phyloP scores from a whole-genome alignment of 345 rosid species.

The Pistacia atlantica region DNA sequence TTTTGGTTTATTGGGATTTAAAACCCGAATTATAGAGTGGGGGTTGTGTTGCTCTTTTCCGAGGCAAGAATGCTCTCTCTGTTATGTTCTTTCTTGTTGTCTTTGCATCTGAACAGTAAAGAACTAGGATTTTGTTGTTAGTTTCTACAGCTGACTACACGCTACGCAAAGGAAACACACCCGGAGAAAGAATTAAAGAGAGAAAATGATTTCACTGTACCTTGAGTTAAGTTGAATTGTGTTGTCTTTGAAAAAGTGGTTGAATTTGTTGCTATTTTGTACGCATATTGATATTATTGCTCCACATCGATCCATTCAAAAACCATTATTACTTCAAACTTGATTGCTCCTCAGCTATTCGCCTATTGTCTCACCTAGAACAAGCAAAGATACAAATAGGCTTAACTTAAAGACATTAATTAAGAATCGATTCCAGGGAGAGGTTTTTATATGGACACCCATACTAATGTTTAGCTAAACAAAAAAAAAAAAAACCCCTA shows the following conservation, averaged over 20 bases:
- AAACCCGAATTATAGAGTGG: not conserved
- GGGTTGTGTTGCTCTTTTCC: conserved; percentile 23
- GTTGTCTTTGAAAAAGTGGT: not conserved
- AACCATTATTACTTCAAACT: not conserved
- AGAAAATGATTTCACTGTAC: not conserved
- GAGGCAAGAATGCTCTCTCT: conserved; percentile 20
- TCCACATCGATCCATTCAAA: conserved; percentile 1
- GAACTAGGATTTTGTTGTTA: conserved; percentile 23
- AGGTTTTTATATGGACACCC: too few relatives aligned
- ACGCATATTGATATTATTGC: not conserved
- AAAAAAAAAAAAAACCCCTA: too few relatives aligned
- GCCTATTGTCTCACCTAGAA: conserved; percentile 4
- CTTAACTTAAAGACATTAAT: not conserved
- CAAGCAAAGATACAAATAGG: not conserved
- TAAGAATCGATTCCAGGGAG: not conserved
- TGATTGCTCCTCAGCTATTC: not conserved
- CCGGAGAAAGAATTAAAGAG: not conserved
- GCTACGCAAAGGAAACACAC: not conserved
- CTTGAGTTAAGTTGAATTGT: not conserved
- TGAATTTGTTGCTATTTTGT: not conserved
- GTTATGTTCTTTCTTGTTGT: conserved; percentile 17
- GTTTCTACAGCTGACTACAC: conserved; percentile 12
- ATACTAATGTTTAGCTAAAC: not conserved
- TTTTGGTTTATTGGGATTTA: conserved; percentile 3
- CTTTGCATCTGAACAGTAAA: conserved; percentile 18